Evolutionary conservation across 1,139 yeast species (phyloP), one percentile per base, ranked within the genome.

Genomic region (Debaryomycetaceae sp.): DNA sequence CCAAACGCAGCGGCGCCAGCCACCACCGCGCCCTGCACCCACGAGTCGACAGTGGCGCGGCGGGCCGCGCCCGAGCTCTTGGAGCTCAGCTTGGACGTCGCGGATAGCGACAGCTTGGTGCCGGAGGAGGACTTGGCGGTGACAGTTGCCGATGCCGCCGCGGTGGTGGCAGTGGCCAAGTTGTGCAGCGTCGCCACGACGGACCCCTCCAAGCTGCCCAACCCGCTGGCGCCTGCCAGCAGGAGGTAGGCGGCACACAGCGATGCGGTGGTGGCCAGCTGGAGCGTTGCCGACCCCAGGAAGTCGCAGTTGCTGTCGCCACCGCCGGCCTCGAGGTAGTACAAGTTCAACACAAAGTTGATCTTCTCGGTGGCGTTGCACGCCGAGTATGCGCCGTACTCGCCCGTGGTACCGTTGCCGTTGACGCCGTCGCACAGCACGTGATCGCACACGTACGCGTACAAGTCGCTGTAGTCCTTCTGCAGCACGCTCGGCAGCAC

Each of bases 301-400:
- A 82, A 83, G 53, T 69, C 72, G 70, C 93, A 83, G 30, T 83
- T 83, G 29, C 65, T 52, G 15, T 56, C 40, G 36, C 41, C 39
- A 37, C 58, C 56, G 44, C 65, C 71, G 35, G 77, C 64, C 23
- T 57, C 59, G 41, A 60, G 43, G 62, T 74, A 74, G 70, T 81
- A 80, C 45, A 63, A 51, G 66, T 78, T 74, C 50, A 80, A 58
- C 35, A 76, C 66, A 52, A 67, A 80, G 52, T 77, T 74, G 53
- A 80, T 73, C 65, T 75, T 69, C 44, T 75, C 80, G 61, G 73
- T 66, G 43, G 71, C 61, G 33, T 65, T 56, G 56, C 83, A 78
- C 67, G 65, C 71, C 4, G 81, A 74, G 54, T 60, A 73, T 25
- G 78, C 71, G 47, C 84, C 88, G 46, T 78, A 80, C 23, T 55